Evolutionary conservation across 1,139 yeast species (phyloP), one percentile per base, ranked within the genome.

Genomic region (Magnusiomyces paraingens): DNA sequence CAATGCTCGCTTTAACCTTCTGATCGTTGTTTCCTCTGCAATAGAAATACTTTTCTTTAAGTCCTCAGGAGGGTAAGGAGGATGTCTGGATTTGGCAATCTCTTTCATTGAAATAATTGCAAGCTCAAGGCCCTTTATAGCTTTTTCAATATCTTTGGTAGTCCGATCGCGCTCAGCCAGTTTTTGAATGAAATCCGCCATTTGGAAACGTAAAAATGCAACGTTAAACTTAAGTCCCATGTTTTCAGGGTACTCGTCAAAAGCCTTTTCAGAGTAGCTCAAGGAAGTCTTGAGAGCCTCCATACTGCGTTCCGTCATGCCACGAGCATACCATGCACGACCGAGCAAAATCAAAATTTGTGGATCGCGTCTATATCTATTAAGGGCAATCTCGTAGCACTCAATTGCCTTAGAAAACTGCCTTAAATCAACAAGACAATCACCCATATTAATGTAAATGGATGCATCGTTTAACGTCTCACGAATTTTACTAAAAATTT

Each of bases 251-350:
- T 75, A 72, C 43, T 69, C 65, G 2, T 69, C 73, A 50, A 80
- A 72, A 0, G 96, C 90, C 59, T 75, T 73, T 61, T 77, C 73
- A 14, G 89, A 78, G 61, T 80, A 82, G 41, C 79, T 82, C 54
- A 89, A 73, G 0, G 96, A 81, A 55, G 77, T 81, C 51, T 77
- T 73, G 55, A 84, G 79, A 56, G 78, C 82, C 6, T 73, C 78
- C 51, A 85, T 67, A 54, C 79, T 84, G 67, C 81, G 81, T 61
- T 90, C 96, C 38, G 76, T 73, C 54, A 77, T 69, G 8, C 93
- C 99, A 65, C 97, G 80, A 22, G 84, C 79, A 60, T 84, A 83
- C 97, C 98, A 93, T 1, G 95, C 93, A 59, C 94, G 80, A 41
- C 96, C 97, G 57, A 93, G 77, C 61, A 87, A 77, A 17, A 89